Evolutionary conservation across 1,139 yeast genomes (phyloP).

Genomic region (Pneumocystis jirovecii): DNA sequence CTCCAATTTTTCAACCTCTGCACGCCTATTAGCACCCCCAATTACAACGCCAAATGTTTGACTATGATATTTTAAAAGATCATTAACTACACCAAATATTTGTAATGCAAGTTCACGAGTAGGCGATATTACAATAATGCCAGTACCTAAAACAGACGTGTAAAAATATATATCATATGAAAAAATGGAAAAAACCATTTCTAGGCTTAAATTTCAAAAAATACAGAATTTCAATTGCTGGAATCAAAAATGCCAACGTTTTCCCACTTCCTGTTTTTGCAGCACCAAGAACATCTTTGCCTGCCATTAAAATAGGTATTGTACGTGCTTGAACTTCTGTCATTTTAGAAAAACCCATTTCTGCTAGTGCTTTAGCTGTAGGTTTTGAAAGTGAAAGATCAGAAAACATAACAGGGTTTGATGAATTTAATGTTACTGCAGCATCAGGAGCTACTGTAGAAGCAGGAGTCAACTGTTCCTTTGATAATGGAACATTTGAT

Average conservation of each 20-base stretch:
- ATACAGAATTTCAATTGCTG: conserved; percentile 83
- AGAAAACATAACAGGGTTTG: conserved; percentile 25
- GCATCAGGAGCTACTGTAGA: neutral
- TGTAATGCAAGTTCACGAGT: conserved; percentile 90
- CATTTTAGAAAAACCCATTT: conserved; percentile 82
- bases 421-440: conserved; percentile 4
- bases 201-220: conserved; percentile 82
- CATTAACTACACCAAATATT: conserved; percentile 92
- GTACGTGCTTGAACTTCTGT: conserved; percentile 89
- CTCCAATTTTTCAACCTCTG: conserved; percentile 82
- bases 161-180: neutral
- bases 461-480: neutral
- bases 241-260: conserved; percentile 84
- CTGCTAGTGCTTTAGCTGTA: conserved; percentile 60
- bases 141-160: conserved; percentile 30
- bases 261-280: conserved; percentile 98
- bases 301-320: conserved; percentile 87
- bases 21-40: conserved; percentile 96
- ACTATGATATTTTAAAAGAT: conserved; percentile 75
- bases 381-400: conserved; percentile 65
- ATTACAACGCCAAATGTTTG: conserved; percentile 94
- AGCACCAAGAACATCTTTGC: conserved; percentile 90
- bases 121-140: conserved; percentile 74
- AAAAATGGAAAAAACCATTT: conserved; percentile 35
- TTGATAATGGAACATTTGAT: neutral